Evolutionary conservation across 2,329 filamentous ascomycete genomes (phyloP), one percentile per base, ranked within the genome.

Genomic region (Sordariomycetes sp.): DNA sequence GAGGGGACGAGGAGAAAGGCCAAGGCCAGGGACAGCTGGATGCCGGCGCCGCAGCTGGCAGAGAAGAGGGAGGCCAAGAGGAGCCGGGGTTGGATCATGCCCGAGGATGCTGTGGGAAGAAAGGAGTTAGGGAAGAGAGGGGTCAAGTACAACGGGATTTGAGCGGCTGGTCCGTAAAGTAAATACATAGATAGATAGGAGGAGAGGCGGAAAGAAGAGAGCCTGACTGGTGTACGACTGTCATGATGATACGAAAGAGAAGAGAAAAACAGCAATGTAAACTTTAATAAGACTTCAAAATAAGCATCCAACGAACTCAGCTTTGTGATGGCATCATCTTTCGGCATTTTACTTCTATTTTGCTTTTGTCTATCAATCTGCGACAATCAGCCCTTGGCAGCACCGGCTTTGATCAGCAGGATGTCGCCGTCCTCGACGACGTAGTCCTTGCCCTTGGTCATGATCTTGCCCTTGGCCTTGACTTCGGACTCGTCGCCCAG

Each of bases 381-480:
- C 15, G 8, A 10, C 32, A 15, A 31, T 29, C 65, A 84, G 43
- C 67, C 65, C 72, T 88, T 88, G 46, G 83, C 83, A 34, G 83
- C 83, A 64, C 83, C 84, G 21, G 82, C 82, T 73, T 95, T 95
- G 72, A 95, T 87, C 50, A 94, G 75, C 46, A 95, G 57, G 47
- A 81, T 79, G 45, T 80, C 86, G 32, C 85, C 86, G 53, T 93
- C 86, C 57, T 88, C 79, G 9, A 92, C 78, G 6, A 90, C 75
- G 58, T 98, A 96, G 33, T 96, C 90, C 70, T 96, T 96, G 55
- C 92, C 92, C 73, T 98, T 98, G 39, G 90, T 96, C 81, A 94
- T 85, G 46, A 98, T 62, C 71, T 98, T 98, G 51, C 92, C 92
- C 62, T 90, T 90, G 18, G 90, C 76, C 71, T 88, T 94, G 46